Evolutionary conservation across 129 eudicot species (phyloP).

Genomic region (Heracleum sosnowskyi): DNA sequence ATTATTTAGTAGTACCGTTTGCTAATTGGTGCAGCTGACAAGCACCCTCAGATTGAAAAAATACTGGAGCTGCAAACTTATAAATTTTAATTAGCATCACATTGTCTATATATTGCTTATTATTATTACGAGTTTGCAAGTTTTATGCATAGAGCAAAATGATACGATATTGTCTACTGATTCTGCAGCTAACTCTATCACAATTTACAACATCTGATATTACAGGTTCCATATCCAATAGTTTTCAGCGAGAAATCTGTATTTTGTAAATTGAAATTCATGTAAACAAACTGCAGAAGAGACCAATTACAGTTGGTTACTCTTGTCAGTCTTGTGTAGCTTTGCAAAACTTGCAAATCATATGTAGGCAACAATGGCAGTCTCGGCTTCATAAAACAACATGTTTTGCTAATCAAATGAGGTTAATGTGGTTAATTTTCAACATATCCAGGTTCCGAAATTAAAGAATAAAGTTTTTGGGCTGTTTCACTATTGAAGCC

Average conservation of each 20-base stretch:
- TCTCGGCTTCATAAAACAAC: slow-evolving; percentile 3
- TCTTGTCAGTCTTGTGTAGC: neutral
- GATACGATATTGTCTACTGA: neutral
- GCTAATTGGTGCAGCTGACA: no score
- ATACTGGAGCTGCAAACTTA: neutral
- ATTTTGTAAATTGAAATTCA: neutral
- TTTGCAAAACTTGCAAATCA: neutral
- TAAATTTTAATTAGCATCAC: neutral
- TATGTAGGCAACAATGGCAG: neutral
- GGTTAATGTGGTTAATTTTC: slow-evolving; percentile 28
- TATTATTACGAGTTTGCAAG: neutral
- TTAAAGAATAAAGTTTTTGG: no score
- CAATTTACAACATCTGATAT: neutral
- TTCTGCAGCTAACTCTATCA: neutral
- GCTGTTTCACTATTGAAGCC: no score
- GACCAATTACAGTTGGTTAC: neutral
- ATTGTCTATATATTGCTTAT: neutral
- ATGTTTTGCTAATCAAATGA: neutral
- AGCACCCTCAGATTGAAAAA: no score
- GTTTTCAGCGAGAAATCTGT: neutral
- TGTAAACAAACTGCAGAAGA: neutral
- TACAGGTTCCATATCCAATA: neutral
- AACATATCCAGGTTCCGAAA: slow-evolving; percentile 48
- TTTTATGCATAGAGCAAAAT: neutral
- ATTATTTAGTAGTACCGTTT: no score